Base-by-base conservation (phyloP, 768 basidiomycete genomes). In the Tylopilus balloui region DNA sequence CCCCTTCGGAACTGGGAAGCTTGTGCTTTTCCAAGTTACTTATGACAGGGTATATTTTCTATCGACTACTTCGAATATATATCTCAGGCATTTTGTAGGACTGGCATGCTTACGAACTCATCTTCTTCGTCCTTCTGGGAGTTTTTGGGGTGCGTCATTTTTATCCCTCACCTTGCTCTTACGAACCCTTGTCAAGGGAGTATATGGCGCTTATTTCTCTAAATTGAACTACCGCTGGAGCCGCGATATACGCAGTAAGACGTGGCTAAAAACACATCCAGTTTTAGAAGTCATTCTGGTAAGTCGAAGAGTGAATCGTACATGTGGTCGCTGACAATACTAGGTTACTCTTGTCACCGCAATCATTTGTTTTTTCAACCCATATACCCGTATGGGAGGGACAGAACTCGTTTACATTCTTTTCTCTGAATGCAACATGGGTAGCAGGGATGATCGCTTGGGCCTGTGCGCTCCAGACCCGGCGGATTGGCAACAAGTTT, bases 171-270 rank as follows among this genome's bases (percentile, higher is more conserved):
- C 40, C 15, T 35, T 15, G 39, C 40, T 31, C 48, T 55, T 51
- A 47, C 36, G 34, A 45, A 55, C 38, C 24, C 39, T 42, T 42
- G 35, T 44, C 50, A 58, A 92, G 89, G 95, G 96, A 8, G 66
- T 97, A 10, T 98, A 94, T 59, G 96, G 96, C 3, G 96, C 93
- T 2, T 85, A 82, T 60, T 95, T 95, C 71, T 92, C 91, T 9
- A 90, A 91, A 55, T 69, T 95, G 37, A 97, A 98, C 69, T 83
- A 88, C 57, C 80, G 81, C 15, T 97, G 94, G 92, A 83, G 83
- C 52, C 84, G 84, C 56, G 67, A 89, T 62, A 78, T 97, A 42
- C 84, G 94, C 38, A 82, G 83, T 55, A 81, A 78, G 29, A 92
- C 86, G 0, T 93, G 89, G 84, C 64, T 97, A 17, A 84, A 80